These are phyloP conservation scores for Cladobotryum protrusum DNA, from an alignment of 2,329 filamentous ascomycete genomes.

Conservation along the genomic window DNA sequence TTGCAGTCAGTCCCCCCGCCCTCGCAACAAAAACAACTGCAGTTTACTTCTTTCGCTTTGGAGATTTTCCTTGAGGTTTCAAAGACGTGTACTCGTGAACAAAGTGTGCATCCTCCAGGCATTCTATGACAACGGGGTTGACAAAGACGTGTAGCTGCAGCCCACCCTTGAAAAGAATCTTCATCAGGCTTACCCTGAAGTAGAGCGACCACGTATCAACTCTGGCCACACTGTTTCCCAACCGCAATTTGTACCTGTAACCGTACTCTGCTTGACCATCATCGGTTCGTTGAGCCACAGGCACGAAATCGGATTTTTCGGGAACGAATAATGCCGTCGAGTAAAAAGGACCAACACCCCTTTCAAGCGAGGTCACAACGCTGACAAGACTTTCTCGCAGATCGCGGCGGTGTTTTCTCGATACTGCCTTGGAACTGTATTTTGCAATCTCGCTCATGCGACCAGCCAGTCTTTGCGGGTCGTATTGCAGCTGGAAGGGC, in stretches of 20 bases:
- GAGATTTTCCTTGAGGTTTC: slow-evolving; percentile 9
- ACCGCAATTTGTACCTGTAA: slow-evolving; percentile 45
- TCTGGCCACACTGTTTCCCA: slow-evolving; percentile 38
- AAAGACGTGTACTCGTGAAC: slow-evolving; percentile 15
- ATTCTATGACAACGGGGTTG: slow-evolving; percentile 33
- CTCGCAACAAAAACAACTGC: not conserved
- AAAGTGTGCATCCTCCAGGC: slow-evolving; percentile 32
- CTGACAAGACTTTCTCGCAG: slow-evolving; percentile 44
- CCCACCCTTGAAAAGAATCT: slow-evolving; percentile 41
- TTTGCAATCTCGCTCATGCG: slow-evolving; percentile 43
- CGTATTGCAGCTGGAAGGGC: slow-evolving; percentile 43
- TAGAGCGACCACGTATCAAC: slow-evolving; percentile 49
- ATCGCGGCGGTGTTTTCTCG: slow-evolving; percentile 42
- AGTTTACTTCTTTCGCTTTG: slow-evolving; percentile 18
- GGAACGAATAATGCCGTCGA: slow-evolving; percentile 40
- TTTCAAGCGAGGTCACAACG: slow-evolving; percentile 49
- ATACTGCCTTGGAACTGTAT: slow-evolving; percentile 43
- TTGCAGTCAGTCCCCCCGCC: not conserved
- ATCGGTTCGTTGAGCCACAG: slow-evolving; percentile 33
- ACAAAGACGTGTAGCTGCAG: slow-evolving; percentile 32
- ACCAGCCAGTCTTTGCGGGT: slow-evolving; percentile 42
- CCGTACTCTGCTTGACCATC: slow-evolving; percentile 44
- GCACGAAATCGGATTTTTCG: slow-evolving; percentile 37
- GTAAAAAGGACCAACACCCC: slow-evolving; percentile 48
- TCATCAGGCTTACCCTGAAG: slow-evolving; percentile 42